Evolutionary conservation across 345 rosid genomes (phyloP).

Genomic region (Ailanthus altissimus): DNA sequence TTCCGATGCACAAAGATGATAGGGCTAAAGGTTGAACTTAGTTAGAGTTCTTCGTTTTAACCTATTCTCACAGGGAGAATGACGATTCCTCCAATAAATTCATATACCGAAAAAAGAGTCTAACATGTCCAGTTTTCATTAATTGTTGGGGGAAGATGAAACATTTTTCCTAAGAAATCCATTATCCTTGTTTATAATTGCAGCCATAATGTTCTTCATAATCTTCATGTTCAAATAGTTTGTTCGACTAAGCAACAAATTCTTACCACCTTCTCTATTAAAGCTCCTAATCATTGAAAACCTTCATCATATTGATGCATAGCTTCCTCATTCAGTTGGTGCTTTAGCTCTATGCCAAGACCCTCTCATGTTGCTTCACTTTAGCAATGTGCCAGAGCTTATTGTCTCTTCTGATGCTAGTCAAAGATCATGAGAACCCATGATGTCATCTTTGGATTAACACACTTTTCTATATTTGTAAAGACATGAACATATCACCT

Average conservation of each 20-base stretch:
- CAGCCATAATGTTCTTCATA: not conserved
- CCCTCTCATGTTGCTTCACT: conserved; percentile 58
- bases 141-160: not conserved
- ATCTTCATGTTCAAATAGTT: not conserved
- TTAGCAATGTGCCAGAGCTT: conserved; percentile 47
- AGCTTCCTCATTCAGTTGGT: conserved; percentile 51
- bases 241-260: not conserved
- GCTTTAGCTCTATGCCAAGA: conserved; percentile 46
- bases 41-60: no score
- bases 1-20: no score
- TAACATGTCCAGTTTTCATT: not conserved
- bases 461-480: conserved; percentile 25
- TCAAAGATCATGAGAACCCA: conserved; percentile 54
- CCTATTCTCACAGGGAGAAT: no score
- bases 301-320: conserved; percentile 51
- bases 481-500: conserved; percentile 43
- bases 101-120: no score
- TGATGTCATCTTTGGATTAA: conserved; percentile 45
- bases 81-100: no score
- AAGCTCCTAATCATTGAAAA: conserved; percentile 60
- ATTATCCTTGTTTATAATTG: not conserved
- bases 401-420: conserved; percentile 59
- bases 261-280: conserved; percentile 29
- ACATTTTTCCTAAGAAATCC: not conserved
- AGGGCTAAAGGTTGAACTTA: no score